Base-by-base conservation (phyloP, 305 asterid species). In the Fraxinus ornus region DNA sequence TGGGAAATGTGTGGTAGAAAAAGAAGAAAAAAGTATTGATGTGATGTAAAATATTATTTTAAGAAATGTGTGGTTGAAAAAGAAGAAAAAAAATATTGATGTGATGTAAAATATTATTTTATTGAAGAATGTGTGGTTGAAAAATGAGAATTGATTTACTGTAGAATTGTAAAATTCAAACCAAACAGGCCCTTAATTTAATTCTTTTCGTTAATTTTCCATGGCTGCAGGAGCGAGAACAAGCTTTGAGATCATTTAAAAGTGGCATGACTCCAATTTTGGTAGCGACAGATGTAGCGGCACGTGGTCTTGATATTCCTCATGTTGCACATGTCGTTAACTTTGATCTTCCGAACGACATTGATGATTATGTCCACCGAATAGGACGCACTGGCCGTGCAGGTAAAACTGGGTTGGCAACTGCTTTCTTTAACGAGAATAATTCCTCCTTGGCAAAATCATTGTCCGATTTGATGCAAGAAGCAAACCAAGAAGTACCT, bases 301-400 rank as follows among this genome's bases (percentile, higher is more conserved):
- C 98, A 37, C 97, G 98, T 81, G 97, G 98, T 74, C 97, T 94
- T 22, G 98, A 94, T 87, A 94, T 94, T 80, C 98, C 98, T 7
- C 97, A 94, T 71, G 98, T 94, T n/a, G 94, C 97, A 7, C 98
- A 94, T 75, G 98, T 94, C 33, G 92, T 94, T 83, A 94, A 94
- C 90, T 94, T 94, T 72, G 98, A 94, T 85, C 97, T 94, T 77
- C 98, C 98, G 21, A 94, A 94, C 26, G 97, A 94, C 30, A 93
- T 94, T 35, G 97, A 94, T 57, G 98, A 94, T 84, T 94, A 94
- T 72, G 98, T 93, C 83, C 97, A 94, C 88, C 97, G 98, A 24
- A 95, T 95, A 17, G 98, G 98, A 41, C 91, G 98, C 36, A 95
- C 98, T 5, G 98, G 98, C 17, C 93, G 98, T 49, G 98, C 98